Evolutionary conservation across 164 flowering plant genomes (phyloP).

Genomic region (Annona squamosa): DNA sequence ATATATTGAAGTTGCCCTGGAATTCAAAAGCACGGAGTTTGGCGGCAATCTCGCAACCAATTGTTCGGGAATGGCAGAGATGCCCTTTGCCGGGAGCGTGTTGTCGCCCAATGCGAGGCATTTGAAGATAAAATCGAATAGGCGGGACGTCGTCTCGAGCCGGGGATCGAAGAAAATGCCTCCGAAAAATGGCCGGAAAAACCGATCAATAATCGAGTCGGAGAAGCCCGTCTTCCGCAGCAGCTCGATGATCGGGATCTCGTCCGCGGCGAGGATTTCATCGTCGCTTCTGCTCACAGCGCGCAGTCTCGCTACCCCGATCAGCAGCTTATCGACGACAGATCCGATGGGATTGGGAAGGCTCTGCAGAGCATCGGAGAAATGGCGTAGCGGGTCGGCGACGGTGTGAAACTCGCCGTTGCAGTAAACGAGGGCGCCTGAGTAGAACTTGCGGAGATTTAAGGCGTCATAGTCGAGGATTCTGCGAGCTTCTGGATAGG

Average conservation of each 20-base stretch:
- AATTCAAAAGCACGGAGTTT: slow-evolving; percentile 44
- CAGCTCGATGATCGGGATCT: slow-evolving; percentile 40
- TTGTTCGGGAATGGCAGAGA: slow-evolving; percentile 70
- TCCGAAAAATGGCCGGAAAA: slow-evolving; percentile 87
- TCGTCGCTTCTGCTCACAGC: slow-evolving; percentile 47
- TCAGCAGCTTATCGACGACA: slow-evolving; percentile 53
- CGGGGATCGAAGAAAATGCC: slow-evolving; percentile 81
- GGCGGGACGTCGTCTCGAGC: slow-evolving; percentile 68
- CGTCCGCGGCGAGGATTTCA: slow-evolving; percentile 45
- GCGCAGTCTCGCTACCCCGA: slow-evolving; percentile 43
- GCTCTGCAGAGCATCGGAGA: slow-evolving; percentile 46
- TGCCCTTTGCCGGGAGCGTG: slow-evolving; percentile 75
- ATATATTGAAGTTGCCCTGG: slow-evolving; percentile 45
- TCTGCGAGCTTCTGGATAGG: slow-evolving; percentile 71
- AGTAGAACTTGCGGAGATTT: slow-evolving; percentile 64
- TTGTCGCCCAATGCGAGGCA: slow-evolving; percentile 88
- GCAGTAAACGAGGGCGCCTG: slow-evolving; percentile 70
- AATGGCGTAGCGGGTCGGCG: slow-evolving; percentile 76
- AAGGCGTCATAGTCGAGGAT: slow-evolving; percentile 43
- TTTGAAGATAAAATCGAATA: slow-evolving; percentile 82
- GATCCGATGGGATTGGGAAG: slow-evolving; percentile 75
- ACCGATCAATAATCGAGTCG: slow-evolving; percentile 51
- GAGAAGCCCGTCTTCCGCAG: slow-evolving; percentile 62
- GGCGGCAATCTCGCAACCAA: slow-evolving; percentile 53
- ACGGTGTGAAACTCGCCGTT: slow-evolving; percentile 67